A percentile compares a stretch with the other conserved stretches of the same genome.
Conservation (phyloP, 2,329 filamentous ascomycete genomes). For the Fusarium nygamai region DNA sequence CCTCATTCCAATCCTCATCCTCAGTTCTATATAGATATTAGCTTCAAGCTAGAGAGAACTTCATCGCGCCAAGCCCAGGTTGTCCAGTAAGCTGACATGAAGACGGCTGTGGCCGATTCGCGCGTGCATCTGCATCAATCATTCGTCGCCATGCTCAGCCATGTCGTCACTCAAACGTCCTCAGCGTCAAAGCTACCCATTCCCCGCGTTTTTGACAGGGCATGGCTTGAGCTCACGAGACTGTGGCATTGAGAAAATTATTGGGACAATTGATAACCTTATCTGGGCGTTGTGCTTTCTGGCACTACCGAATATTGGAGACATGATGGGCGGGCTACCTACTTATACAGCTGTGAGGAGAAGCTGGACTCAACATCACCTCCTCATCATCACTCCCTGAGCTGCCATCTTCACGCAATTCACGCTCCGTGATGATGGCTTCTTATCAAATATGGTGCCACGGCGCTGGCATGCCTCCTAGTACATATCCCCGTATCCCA, state of each 20-base stretch:
- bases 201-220: conserved; percentile 30
- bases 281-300: conserved; percentile 12
- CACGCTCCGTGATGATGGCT: conserved; percentile 1
- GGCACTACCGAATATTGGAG: background rate
- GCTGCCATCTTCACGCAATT: background rate
- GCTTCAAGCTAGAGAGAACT: background rate
- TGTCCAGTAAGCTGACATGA: conserved; percentile 24
- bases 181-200: conserved; percentile 18
- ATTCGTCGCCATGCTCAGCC: conserved; percentile 15
- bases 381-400: background rate
- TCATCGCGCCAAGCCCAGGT: conserved; percentile 3
- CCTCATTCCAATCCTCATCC: background rate
- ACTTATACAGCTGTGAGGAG: conserved; percentile 17
- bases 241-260: conserved; percentile 8
- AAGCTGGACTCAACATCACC: background rate
- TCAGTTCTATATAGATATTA: background rate
- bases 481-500: background rate
- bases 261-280: background rate
- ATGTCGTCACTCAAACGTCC: conserved; percentile 35
- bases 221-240: conserved; percentile 29
- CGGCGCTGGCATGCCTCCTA: conserved; percentile 17
- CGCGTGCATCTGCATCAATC: background rate
- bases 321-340: background rate
- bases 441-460: conserved; percentile 28
- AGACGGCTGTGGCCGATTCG: background rate